Conservation (phyloP, 2,329 filamentous ascomycete species). For the Fusarium sp. region DNA sequence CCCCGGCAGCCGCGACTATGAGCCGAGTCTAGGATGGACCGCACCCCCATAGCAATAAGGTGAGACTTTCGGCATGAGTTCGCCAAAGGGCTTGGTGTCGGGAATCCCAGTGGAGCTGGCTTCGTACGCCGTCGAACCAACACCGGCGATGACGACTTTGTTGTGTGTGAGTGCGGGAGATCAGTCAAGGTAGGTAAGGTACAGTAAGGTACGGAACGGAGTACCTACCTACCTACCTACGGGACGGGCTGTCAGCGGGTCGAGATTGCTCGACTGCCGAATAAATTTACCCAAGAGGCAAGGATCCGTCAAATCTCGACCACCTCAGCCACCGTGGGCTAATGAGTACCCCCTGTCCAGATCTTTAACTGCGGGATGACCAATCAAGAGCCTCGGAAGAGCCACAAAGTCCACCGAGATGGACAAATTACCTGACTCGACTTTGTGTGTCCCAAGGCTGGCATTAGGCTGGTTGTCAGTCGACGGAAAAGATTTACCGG, state of each 20-base stretch:
- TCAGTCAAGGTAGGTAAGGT: background rate
- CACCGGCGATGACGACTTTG: background rate
- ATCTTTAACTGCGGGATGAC: background rate
- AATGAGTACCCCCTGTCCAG: background rate
- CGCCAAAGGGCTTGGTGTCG: background rate
- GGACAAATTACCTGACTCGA: slow-evolving; percentile 1
- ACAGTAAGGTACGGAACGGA: background rate
- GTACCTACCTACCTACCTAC: background rate
- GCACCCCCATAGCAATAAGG: background rate
- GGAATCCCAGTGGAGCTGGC: slow-evolving; percentile 2
- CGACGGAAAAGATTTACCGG: slow-evolving; percentile 32
- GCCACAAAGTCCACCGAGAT: background rate
- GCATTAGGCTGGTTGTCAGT: background rate
- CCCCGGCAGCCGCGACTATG: background rate
- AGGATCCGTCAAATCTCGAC: background rate
- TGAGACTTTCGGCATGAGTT: slow-evolving; percentile 1
- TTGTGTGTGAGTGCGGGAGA: background rate
- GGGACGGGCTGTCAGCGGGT: slow-evolving; percentile 1
- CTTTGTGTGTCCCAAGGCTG: slow-evolving; percentile 1
- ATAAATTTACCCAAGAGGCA: background rate
- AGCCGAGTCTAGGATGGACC: background rate
- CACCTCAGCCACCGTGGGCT: background rate
- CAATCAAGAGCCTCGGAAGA: background rate
- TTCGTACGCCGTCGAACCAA: slow-evolving; percentile 6
- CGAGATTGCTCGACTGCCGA: background rate